Evolutionary conservation across 2,329 filamentous ascomycete species (phyloP), one percentile per base, ranked within the genome.

Genomic region (Pseudogymnoascus sp.): DNA sequence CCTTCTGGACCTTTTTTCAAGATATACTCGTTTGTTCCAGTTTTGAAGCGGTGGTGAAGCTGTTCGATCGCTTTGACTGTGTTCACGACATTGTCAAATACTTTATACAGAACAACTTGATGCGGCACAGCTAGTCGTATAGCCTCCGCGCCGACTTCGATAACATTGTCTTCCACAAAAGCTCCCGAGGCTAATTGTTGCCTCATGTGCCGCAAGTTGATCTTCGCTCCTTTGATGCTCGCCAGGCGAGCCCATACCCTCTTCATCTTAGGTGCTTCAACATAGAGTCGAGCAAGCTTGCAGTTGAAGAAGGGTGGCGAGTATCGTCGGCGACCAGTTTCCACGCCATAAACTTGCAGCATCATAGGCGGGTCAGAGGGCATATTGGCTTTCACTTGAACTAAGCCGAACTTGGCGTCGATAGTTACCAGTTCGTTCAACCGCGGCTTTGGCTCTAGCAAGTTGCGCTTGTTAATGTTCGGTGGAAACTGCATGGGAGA

Each of bases 1-100:
- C 83, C 87, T 74, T 96, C 91, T 0, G 94, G 91, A 8, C 83
- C 82, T 74, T 96, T 97, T 13, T 89, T 86, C 2, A 96, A 80
- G 36, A 96, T 88, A 72, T 96, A 96, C 65, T 96, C 91, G 67
- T 93, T 90, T 0, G 88, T 91, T 0, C 90, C 89, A 0, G 91
- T 96, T 72, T 85, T 86, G 78, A 97, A 96, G 9, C 93, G 87
- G 75, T 97, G 91, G 66, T 95, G 90, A n/a, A 99, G 81, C 71
- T 99, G 94, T 71, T 93, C 83, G 13, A 89, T 85, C 1, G 92
- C 89, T 74, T 99, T 99, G 67, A 90, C 77, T 0, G 90, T 86
- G 69, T 97, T 99, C 68, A 90, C 85, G 60, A 95, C 79, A 70
- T 97, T 99, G 76, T 99, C 94, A n/a, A 93, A 89, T 64, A 99